Evolutionary conservation across 352 stramenopile species (phyloP).

Genomic region (Globisporangium emineosum): DNA sequence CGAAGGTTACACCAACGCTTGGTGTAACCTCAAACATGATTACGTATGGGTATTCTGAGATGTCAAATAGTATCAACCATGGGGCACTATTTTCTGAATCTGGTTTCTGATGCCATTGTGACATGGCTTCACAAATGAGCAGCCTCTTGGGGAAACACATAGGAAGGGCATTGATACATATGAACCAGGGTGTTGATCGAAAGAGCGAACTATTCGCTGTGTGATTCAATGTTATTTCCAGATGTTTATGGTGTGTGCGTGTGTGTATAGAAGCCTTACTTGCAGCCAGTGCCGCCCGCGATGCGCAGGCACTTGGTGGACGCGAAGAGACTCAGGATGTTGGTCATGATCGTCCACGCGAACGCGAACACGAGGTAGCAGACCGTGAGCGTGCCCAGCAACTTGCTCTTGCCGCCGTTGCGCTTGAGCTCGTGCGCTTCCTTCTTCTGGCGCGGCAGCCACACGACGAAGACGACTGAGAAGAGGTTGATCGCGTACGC

Average conservation of each 20-base stretch:
- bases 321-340: constrained; percentile 47
- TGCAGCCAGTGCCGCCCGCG: constrained; percentile 40
- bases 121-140: too few species aligned
- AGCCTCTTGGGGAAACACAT: too few species aligned
- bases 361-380: constrained; percentile 44
- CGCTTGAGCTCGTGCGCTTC: constrained; percentile 42
- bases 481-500: constrained; percentile 52
- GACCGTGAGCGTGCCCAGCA: constrained; percentile 32
- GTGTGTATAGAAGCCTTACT: too few species aligned
- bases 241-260: not conserved
- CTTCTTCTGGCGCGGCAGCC: constrained; percentile 49
- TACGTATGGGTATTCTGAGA: not conserved
- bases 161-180: too few species aligned
- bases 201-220: not conserved
- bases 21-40: not conserved
- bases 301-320: constrained; percentile 55
- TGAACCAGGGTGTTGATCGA: not conserved
- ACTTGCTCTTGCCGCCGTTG: constrained; percentile 36
- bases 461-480: constrained; percentile 42
- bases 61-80: not conserved
- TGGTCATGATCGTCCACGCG: constrained; percentile 59
- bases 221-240: not conserved
- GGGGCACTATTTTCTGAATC: not conserved
- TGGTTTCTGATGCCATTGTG: not conserved
- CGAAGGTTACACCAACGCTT: too few species aligned